Evolutionary conservation across 2,329 filamentous ascomycete genomes (phyloP).

Genomic region (Cryoendolithus antarcticus): DNA sequence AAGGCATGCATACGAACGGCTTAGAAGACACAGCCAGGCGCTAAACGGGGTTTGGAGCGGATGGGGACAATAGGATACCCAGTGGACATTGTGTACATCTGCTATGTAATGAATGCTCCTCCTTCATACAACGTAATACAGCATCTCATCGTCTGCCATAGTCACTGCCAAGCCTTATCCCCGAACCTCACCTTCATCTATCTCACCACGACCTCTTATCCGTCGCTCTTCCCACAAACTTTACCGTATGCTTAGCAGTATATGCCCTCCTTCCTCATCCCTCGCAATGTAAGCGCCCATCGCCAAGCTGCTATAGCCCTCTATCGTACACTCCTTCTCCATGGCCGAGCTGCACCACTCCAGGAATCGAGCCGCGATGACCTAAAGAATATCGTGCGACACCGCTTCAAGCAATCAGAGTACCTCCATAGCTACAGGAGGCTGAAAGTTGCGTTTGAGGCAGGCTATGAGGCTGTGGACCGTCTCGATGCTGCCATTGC

Average conservation of each 20-base stretch:
- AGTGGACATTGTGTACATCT: too few species aligned
- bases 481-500: conserved; percentile 29
- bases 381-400: conserved; percentile 46
- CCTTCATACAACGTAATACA: too few species aligned
- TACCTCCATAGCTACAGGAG: conserved; percentile 47
- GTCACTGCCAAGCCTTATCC: too few species aligned
- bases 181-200: too few species aligned
- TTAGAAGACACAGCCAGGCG: too few species aligned
- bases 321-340: conserved; percentile 56
- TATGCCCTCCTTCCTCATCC: conserved; percentile 26
- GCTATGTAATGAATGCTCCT: too few species aligned
- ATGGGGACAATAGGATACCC: too few species aligned
- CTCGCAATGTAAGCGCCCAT: conserved; percentile 37
- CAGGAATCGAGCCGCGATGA: conserved; percentile 26
- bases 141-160: too few species aligned
- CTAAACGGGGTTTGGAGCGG: too few species aligned
- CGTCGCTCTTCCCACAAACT: too few species aligned
- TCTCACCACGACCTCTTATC: too few species aligned
- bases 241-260: not conserved
- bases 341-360: conserved; percentile 26
- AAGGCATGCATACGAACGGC: too few species aligned
- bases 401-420: conserved; percentile 50
- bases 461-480: conserved; percentile 51
- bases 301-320: conserved; percentile 53
- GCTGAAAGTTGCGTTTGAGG: conserved; percentile 48